Percentiles rank a stretch among this genome's conserved stretches.
Conservation (phyloP, 768 basidiomycete genomes). For the Trametes sanguinea region DNA sequence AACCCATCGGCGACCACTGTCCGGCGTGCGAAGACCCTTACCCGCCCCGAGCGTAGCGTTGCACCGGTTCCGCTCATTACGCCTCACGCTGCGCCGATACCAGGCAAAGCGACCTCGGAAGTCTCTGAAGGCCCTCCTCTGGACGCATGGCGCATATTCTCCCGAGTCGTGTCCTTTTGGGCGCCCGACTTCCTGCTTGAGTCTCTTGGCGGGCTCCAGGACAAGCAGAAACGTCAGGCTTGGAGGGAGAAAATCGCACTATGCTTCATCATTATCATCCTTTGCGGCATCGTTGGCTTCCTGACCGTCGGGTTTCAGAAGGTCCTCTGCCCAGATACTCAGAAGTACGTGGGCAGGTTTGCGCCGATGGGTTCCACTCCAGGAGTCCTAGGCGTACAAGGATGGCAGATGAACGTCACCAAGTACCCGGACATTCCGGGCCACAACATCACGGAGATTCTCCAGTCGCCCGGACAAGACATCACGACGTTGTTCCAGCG, state of each 20-base stretch:
- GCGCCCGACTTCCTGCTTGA: conserved; percentile 78
- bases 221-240: conserved; percentile 77
- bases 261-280: conserved; percentile 78
- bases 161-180: conserved; percentile 85
- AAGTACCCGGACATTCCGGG: conserved; percentile 44
- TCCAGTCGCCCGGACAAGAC: conserved; percentile 74
- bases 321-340: conserved; percentile 78
- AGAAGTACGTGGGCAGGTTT: conserved; percentile 47
- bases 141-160: conserved; percentile 81
- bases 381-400: conserved; percentile 76
- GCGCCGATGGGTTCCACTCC: conserved; percentile 52
- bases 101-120: conserved; percentile 37
- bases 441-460: conserved; percentile 62
- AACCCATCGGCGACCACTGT: conserved; percentile 54
- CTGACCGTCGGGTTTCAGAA: conserved; percentile 92
- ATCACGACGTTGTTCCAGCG: conserved; percentile 87
- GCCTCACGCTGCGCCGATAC: conserved; percentile 55
- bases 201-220: conserved; percentile 77
- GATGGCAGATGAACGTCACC: conserved; percentile 75
- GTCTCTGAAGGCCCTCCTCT: conserved; percentile 37
- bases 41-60: conserved; percentile 91
- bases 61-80: conserved; percentile 94
- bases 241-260: conserved; percentile 98
- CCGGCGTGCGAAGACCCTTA: conserved; percentile 93
- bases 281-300: conserved; percentile 86